These are phyloP conservation scores for Acrasis kona DNA, from an alignment of 78 protist species.

Conservation along the genomic window DNA sequence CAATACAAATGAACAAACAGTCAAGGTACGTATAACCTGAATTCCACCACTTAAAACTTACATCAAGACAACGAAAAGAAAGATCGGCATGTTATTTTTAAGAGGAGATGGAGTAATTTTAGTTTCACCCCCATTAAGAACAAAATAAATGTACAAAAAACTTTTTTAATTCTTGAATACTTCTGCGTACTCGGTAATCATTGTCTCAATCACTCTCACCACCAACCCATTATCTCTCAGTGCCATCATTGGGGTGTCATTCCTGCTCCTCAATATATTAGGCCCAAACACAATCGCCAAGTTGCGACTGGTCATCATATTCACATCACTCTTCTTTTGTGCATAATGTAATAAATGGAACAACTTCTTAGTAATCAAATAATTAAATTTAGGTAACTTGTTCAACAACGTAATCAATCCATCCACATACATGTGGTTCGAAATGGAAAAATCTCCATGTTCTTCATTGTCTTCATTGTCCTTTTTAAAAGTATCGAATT, in stretches of 20 bases:
- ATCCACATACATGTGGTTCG: neutral
- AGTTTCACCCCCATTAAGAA: slow-evolving; percentile 80
- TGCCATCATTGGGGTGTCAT: neutral
- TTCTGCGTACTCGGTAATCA: neutral
- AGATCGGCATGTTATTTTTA: slow-evolving; percentile 79
- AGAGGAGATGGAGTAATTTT: slow-evolving; percentile 93
- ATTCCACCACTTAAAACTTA: too few relatives aligned
- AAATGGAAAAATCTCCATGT: too few relatives aligned
- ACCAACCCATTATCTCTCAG: neutral
- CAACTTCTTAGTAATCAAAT: neutral
- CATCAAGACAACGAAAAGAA: slow-evolving; percentile 37
- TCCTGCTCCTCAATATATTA: neutral
- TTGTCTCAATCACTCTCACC: neutral
- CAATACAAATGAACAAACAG: slow-evolving; percentile 44
- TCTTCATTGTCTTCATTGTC: too few relatives aligned
- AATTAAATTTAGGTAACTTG: neutral
- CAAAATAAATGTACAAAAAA: too few relatives aligned
- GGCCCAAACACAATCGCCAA: neutral
- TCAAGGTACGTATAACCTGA: too few relatives aligned
- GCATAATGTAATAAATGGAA: neutral
- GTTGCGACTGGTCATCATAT: neutral
- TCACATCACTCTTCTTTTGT: neutral
- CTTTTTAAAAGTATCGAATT: too few relatives aligned
- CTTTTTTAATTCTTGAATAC: neutral
- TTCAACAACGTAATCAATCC: neutral